A percentile compares a stretch with the other conserved stretches of the same genome.
Conservation (phyloP, 1,284 basidiomycete species). For the Fomitopsis palustris region DNA sequence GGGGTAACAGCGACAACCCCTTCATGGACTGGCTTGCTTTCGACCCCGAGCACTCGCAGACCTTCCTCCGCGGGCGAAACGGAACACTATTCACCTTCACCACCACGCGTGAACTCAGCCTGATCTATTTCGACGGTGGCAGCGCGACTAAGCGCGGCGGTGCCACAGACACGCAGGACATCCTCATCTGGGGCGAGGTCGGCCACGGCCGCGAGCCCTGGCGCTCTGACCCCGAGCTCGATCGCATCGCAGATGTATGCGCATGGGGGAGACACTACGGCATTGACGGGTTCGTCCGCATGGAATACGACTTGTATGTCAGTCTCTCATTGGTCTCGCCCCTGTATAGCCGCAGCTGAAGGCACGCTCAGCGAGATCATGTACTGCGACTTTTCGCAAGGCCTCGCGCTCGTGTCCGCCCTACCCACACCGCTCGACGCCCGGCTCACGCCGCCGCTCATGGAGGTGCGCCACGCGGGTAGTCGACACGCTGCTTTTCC, state of each 20-base stretch:
- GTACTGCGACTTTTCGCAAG: not conserved
- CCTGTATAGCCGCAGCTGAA: not conserved
- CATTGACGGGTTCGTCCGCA: not conserved
- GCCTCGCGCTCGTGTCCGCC: not conserved
- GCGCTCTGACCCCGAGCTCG: not conserved
- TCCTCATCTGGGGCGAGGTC: conserved; percentile 1
- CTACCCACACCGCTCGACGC: not conserved
- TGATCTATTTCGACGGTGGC: not conserved
- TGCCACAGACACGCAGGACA: not conserved
- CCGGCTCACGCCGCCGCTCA: not conserved
- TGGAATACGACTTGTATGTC: conserved; percentile 1
- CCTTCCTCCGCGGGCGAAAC: not conserved
- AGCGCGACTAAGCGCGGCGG: not conserved
- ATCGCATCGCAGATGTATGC: not conserved
- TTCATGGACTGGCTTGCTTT: not conserved
- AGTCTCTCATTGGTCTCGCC: not conserved
- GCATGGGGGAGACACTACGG: not conserved
- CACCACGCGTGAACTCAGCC: not conserved
- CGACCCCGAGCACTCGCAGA: conserved; percentile 1
- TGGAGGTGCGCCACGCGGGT: not conserved
- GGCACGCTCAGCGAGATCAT: not conserved
- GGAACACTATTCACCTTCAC: not conserved
- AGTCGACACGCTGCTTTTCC: not conserved
- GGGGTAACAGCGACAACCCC: not conserved
- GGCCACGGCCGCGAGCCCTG: not conserved